Conservation (phyloP, 371 early-diverging fungal species). For the Mucor saturninus region DNA sequence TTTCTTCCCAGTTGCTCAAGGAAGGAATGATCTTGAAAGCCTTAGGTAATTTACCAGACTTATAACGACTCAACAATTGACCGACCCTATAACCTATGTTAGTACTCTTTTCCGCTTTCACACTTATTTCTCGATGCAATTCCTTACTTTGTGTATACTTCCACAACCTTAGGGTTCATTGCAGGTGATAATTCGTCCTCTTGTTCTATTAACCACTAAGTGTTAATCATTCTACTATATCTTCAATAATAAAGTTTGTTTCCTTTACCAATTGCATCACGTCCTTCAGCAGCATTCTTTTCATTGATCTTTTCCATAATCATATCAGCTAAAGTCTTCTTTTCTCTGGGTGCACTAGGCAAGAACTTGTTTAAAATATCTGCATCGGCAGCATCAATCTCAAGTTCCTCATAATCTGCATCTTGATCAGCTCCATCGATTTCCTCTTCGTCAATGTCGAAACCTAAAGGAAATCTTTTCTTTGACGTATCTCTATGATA, state of each 20-base stretch:
- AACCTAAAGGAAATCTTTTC: constrained; percentile 38
- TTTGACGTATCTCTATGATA: constrained; percentile 7
- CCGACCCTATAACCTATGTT: constrained; percentile 71
- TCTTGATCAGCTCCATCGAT: constrained; percentile 64
- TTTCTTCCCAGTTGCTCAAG: constrained; percentile 95
- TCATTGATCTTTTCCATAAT: constrained; percentile 93
- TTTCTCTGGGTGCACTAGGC: constrained; percentile 80
- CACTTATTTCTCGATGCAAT: not conserved
- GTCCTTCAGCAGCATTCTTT: constrained; percentile 59
- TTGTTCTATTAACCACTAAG: constrained; percentile 12
- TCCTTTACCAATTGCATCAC: constrained; percentile 29
- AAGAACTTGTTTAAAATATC: constrained; percentile 87
- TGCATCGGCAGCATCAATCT: constrained; percentile 78
- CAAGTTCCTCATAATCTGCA: constrained; percentile 59
- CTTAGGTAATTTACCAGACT: constrained; percentile 95
- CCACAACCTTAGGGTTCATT: constrained; percentile 89
- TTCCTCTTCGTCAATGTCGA: constrained; percentile 57
- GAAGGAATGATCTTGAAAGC: constrained; percentile 98
- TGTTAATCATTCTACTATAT: not conserved
- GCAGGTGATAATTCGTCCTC: constrained; percentile 56
- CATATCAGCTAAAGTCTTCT: constrained; percentile 89
- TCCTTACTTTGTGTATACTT: constrained; percentile 90
- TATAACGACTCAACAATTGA: constrained; percentile 87
- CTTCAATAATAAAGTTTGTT: not conserved
- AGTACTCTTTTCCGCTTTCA: not conserved